Percentiles rank a stretch among this genome's conserved stretches.
phyloP scores from a whole-genome alignment of 169 alveolate genomes.

The Cryptosporidium sp. region DNA sequence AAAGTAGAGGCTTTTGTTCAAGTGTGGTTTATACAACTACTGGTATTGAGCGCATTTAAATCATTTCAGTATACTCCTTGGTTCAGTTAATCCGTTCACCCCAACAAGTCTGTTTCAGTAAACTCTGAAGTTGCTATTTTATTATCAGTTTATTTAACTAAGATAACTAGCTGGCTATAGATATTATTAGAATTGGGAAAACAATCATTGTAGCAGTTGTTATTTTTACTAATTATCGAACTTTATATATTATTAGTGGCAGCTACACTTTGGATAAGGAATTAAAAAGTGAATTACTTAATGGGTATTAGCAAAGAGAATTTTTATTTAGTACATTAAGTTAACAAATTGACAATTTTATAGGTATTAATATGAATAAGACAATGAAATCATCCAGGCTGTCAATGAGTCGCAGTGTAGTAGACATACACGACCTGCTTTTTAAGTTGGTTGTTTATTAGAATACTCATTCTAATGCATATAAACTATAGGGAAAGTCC shows the following conservation, averaged over 20 bases:
- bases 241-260: neutral
- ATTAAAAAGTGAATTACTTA: neutral
- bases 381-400: slow-evolving; percentile 37
- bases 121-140: no score
- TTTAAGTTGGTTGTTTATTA: slow-evolving; percentile 2
- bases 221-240: neutral
- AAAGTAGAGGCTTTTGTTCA: no score
- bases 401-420: slow-evolving; percentile 74
- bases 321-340: neutral
- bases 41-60: no score
- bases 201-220: no score
- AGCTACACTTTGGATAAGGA: neutral
- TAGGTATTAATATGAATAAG: neutral
- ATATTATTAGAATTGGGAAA: no score
- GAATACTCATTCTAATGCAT: neutral
- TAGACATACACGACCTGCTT: slow-evolving; percentile 39
- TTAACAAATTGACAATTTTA: neutral
- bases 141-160: no score
- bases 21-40: no score
- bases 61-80: no score
- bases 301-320: neutral
- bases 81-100: no score
- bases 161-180: no score
- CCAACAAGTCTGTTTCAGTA: no score
- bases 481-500: slow-evolving; percentile 76